Conservation (phyloP, 768 basidiomycete species). For the Rhodotorula paludigena region DNA sequence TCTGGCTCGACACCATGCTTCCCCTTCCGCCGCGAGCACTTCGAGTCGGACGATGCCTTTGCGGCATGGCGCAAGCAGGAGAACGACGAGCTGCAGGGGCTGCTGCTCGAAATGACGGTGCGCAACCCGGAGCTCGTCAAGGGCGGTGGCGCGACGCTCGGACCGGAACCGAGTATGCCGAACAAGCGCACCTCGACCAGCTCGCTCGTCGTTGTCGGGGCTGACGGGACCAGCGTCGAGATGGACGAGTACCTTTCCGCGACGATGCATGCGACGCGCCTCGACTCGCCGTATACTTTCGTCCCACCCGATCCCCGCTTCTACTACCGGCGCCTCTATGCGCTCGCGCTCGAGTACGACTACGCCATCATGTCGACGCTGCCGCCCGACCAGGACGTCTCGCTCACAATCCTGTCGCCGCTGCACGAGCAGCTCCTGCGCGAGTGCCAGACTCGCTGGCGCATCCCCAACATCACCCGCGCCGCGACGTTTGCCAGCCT, state of each 20-base stretch:
- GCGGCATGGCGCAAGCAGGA: constrained; percentile 76
- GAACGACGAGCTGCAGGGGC: constrained; percentile 74
- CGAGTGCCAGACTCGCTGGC: constrained; percentile 84
- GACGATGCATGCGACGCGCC: too few species aligned
- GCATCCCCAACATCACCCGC: constrained; percentile 73
- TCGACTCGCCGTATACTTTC: constrained; percentile 53
- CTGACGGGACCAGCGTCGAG: constrained; percentile 17
- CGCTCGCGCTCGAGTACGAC: constrained; percentile 75
- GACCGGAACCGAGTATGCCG: neutral
- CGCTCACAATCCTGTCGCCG: constrained; percentile 77
- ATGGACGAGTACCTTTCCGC: neutral
- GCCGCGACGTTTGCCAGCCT: constrained; percentile 75
- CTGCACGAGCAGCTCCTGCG: constrained; percentile 75
- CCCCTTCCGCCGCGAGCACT: constrained; percentile 81
- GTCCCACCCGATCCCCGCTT: constrained; percentile 83
- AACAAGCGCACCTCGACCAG: constrained; percentile 8
- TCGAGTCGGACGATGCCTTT: constrained; percentile 75
- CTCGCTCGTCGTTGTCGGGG: constrained; percentile 25
- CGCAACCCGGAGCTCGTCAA: constrained; percentile 81
- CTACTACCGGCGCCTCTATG: constrained; percentile 77
- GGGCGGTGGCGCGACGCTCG: constrained; percentile 53
- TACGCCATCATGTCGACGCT: constrained; percentile 84
- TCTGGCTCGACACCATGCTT: constrained; percentile 54
- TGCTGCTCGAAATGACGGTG: constrained; percentile 80
- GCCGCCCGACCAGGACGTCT: constrained; percentile 91